Evolutionary conservation across 306 rosid genomes (phyloP), one percentile per base, ranked within the genome.

Genomic region (Coriaria nepalensis): DNA sequence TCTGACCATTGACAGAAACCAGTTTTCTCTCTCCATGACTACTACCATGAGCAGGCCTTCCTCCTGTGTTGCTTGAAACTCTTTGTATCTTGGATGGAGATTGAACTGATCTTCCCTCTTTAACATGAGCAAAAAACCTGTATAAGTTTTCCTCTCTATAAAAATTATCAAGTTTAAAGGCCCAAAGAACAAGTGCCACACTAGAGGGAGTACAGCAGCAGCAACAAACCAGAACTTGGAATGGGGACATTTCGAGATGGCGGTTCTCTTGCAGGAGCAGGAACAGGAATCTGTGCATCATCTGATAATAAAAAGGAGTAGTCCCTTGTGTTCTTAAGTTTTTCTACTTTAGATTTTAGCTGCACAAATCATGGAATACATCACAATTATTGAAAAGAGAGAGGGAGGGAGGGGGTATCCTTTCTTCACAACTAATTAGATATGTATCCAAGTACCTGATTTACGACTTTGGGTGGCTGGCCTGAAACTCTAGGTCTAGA

Each of bases 221-320:
- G 62, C 39, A 65, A 68, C 67, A 4, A 54, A 90, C 97, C 95
- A 53, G 77, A 63, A 39, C 45, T 70, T 55, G 61, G 68, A 60
- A 42, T 58, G 43, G 61, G 33, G 39, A 41, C 62, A 50, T 47
- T 76, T 58, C 48, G 61, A 33, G 72, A 60, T 8, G 60, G 77
- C 1, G 70, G 63, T 55, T 59, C 84, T 57, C 73, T 84, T 4
- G 66, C 5, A 43, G 97, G 74, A 62, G 66, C 5, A 43, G 97
- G 74, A 62, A 74, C 84, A 5, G 95, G 94, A 60, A 60, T 50
- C 58, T 81, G 77, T 5, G 68, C 79, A 64, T 90, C 85, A 37
- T 84, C 95, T 2, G 92, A 81, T 59, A 74, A 55, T 50, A 90
- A 76, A 69, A 84, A 90, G 8, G 97, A 81, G 68, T 90, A 90